Evolutionary conservation across 169 alveolate species (phyloP), one percentile per base, ranked within the genome.

Genomic region (Eimeria sp.): DNA sequence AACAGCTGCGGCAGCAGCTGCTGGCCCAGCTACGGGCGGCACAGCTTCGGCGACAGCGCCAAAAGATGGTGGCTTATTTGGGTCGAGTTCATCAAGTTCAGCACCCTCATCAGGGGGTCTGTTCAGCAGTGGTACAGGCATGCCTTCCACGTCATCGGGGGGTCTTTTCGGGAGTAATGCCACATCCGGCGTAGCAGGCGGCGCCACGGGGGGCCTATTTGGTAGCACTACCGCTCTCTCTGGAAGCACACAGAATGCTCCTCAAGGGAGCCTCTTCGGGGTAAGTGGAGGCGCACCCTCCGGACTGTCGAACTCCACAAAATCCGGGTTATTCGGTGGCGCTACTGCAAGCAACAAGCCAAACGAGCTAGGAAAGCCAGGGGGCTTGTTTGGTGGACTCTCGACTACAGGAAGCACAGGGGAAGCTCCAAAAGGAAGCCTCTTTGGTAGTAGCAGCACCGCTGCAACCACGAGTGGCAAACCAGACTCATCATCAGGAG

Each of bases 221-320:
- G 95, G 95, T 67, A 57, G 67, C 82, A 18, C 57, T 9, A 27
- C 89, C 49, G 78, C 90, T 18, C 14, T 82, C 30, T 67, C 40
- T 27, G 95, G 80, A 43, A 75, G 13, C 30, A 34, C 94, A n/a
- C 94, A 61, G 83, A 87, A 40, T 45, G 80, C 94, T 43, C 22
- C 94, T 22, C 94, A 61, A 51, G 83, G 83, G 11, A 13, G 83
- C 58, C 94, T 87, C 34, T 63, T 87, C 47, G 95, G 95, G 45
- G 95, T 76, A 22, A 27, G 80, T 25, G 58, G 78, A n/a, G 89
- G 95, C 47, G 67, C 95, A 40, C 25, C 95, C 47, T 30, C 95
- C 22, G 76, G 63, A 27, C 14, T 72, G 57, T 34, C 95, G 10
- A 78, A 73, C 57, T 4, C 89, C 27, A 67, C 89, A 30, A 72